Conservation (phyloP, 1,284 basidiomycete genomes). For the Pterula multifida region DNA sequence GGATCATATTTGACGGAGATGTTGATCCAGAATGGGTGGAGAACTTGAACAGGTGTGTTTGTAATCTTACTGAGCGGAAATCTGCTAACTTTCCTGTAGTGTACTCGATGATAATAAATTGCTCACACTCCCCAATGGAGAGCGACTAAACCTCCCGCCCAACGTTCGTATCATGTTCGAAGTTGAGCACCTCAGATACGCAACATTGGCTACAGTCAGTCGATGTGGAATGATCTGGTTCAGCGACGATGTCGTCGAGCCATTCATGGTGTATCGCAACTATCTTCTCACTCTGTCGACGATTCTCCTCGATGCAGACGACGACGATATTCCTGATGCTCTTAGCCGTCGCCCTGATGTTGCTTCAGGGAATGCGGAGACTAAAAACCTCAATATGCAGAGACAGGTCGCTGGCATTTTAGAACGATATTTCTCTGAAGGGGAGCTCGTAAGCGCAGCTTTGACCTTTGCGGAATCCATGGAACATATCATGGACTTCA, state of each 20-base stretch:
- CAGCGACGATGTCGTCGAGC: slow-evolving; percentile 89
- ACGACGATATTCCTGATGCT: slow-evolving; percentile 67
- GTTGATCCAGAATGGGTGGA: slow-evolving; percentile 99
- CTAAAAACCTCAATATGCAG: slow-evolving; percentile 68
- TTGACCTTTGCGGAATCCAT: slow-evolving; percentile 72
- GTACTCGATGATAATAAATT: slow-evolving; percentile 99
- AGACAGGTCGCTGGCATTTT: slow-evolving; percentile 69
- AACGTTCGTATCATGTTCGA: slow-evolving; percentile 99
- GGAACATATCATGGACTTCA: slow-evolving; percentile 99
- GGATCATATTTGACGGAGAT: slow-evolving; percentile 99
- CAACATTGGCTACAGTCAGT: slow-evolving; percentile 96
- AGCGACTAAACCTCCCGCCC: slow-evolving; percentile 91
- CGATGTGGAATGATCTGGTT: slow-evolving; percentile 99
- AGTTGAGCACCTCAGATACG: slow-evolving; percentile 95
- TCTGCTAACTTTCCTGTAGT: slow-evolving; percentile 31
- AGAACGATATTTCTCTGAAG: slow-evolving; percentile 73
- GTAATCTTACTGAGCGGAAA: neutral
- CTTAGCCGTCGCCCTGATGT: slow-evolving; percentile 47
- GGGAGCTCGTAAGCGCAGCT: slow-evolving; percentile 73
- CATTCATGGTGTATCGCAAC: slow-evolving; percentile 85
- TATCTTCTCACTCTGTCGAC: slow-evolving; percentile 75
- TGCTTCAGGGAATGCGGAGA: slow-evolving; percentile 38
- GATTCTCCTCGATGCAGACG: slow-evolving; percentile 80
- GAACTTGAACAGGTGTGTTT: slow-evolving; percentile 86
- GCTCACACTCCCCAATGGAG: slow-evolving; percentile 94